Evolutionary conservation across 306 rosid species (phyloP).

Genomic region (Dryas drummondii): DNA sequence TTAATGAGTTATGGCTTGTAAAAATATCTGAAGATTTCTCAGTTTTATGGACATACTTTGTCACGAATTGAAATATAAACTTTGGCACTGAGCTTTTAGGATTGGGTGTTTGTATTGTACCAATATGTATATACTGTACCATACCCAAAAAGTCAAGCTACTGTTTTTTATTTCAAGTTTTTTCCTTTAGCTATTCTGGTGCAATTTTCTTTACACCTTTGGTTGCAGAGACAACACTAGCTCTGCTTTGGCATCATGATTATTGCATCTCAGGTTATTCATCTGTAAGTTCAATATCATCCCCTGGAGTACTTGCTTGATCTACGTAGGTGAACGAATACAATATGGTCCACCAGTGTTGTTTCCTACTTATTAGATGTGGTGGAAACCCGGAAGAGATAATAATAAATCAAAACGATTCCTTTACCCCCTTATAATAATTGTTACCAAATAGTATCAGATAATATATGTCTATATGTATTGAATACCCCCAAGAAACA

Average conservation of each 20-base stretch:
- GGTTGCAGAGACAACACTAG: slow-evolving; percentile 77
- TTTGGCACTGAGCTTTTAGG: neutral
- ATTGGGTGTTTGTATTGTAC: neutral
- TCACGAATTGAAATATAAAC: too few species aligned
- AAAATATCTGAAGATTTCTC: too few species aligned
- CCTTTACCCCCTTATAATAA: too few species aligned
- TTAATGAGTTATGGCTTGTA: too few species aligned
- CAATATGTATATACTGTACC: neutral
- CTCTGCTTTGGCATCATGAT: slow-evolving; percentile 92
- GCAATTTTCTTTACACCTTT: slow-evolving; percentile 24
- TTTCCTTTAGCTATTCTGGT: slow-evolving; percentile 19
- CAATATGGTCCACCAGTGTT: neutral
- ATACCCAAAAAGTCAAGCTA: neutral
- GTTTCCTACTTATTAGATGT: neutral
- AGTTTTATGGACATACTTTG: too few species aligned
- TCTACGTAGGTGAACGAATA: neutral
- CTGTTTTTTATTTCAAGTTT: neutral
- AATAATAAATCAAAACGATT: neutral
- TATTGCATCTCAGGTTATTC: slow-evolving; percentile 90
- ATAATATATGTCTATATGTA: neutral
- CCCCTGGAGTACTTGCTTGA: slow-evolving; percentile 14
- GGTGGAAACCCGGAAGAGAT: neutral
- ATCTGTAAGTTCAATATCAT: slow-evolving; percentile 64
- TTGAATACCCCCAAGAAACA: neutral
- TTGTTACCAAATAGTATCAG: neutral